Conservation (phyloP, 257 asterid genomes). For the Voacanga thouarsii region DNA sequence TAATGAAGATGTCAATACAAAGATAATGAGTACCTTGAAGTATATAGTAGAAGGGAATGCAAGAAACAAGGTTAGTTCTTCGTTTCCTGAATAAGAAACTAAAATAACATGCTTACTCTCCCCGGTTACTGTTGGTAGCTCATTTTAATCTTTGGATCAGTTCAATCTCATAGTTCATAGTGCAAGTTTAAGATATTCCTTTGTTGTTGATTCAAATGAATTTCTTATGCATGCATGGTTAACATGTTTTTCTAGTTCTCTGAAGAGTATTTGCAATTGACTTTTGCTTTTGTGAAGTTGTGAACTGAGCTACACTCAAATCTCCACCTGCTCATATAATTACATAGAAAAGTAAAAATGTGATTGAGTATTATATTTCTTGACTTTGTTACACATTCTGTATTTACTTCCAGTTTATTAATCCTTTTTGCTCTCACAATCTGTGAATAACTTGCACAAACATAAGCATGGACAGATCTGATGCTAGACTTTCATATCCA, state of each 20-base stretch:
- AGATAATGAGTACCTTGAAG: constrained; percentile 36
- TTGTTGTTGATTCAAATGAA: not conserved
- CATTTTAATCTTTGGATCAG: not conserved
- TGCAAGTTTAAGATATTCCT: not conserved
- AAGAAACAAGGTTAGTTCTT: constrained; percentile 51
- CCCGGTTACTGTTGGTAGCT: not conserved
- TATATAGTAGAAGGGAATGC: constrained; percentile 47
- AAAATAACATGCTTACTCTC: not conserved
- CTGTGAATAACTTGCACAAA: not conserved
- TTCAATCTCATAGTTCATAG: not conserved
- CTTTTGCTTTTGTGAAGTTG: not conserved
- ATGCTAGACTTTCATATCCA: not conserved
- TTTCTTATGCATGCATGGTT: not conserved
- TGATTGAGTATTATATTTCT: not conserved
- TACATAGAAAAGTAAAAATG: not conserved
- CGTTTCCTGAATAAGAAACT: not conserved
- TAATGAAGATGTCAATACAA: constrained; percentile 24
- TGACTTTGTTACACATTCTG: not conserved
- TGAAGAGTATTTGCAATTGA: not conserved
- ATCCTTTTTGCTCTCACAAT: not conserved
- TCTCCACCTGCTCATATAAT: not conserved
- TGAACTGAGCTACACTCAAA: not conserved
- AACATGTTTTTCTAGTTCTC: not conserved
- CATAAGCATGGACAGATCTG: not conserved
- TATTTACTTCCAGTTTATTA: not conserved